Base-by-base conservation (phyloP, 768 basidiomycete genomes). In the Tephrocybe sp. region DNA sequence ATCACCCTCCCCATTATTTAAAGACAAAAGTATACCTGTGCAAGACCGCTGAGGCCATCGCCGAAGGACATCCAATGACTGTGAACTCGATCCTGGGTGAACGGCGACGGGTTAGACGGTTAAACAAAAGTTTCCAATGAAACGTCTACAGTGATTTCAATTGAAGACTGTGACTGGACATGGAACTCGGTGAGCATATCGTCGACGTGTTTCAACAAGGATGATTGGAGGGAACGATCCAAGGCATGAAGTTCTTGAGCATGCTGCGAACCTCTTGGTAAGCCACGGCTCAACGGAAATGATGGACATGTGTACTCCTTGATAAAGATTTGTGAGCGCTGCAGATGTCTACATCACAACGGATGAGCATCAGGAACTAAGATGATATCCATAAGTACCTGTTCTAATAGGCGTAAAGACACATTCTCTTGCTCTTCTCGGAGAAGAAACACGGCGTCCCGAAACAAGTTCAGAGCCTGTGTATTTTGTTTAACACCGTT, bases 81-180 rank as follows among this genome's bases (percentile, higher is more conserved):
- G 15, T 58, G 50, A 24, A 56, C 37, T 37, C 50, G 46, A 24
- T 41, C 45, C 60, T 61, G 41, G 8, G 21, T 23, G 12, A 39
- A 45, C 7, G 7, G 30, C 18, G 18, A 24, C 15, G 30, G 7
- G n/a, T 45, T 14, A 25, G 30, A 34, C 17, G 46, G 44, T 18
- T 14, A 51, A 2, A 10, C 11, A 15, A 33, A 20, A 32, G 4
- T 17, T 4, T 11, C 21, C 20, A 7, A n/a, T 2, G 3, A 12
- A 20, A 48, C n/a, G 10, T 18, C 36, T 47, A 61, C 59, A 18
- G 51, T 52, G 20, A 61, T 48, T n/a, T 58, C 36, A 11, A 56
- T 17, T n/a, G 52, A 58, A 4, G 50, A 24, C 38, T 50, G 54
- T 3, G 47, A 52, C 37, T 54, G 45, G 30, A 43, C 48, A n/a